Percentiles rank a stretch among this genome's conserved stretches.
Evolutionary conservation across 2,329 filamentous ascomycete genomes (phyloP).

Genomic region (Cordyceps tenuipes): DNA sequence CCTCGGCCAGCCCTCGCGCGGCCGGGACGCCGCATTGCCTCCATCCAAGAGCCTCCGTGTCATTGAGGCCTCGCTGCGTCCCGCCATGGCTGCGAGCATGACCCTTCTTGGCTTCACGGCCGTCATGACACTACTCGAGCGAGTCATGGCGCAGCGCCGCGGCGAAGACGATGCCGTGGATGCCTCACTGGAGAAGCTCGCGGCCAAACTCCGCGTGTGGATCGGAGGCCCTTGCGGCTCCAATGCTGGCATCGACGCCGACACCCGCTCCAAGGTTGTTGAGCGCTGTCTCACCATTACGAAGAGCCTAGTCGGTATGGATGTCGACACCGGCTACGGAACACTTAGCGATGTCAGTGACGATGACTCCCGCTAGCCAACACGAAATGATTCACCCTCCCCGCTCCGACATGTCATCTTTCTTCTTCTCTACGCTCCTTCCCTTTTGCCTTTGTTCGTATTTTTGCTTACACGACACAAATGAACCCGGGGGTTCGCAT

Average conservation of each 20-base stretch:
- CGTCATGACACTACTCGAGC: conserved; percentile 49
- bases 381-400: not conserved
- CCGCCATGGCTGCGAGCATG: conserved; percentile 33
- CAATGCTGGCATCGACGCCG: conserved; percentile 40
- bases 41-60: conserved; percentile 37
- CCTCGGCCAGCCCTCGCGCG: conserved; percentile 48
- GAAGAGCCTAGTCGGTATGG: conserved; percentile 51
- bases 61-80: conserved; percentile 41
- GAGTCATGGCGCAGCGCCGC: conserved; percentile 38
- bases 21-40: conserved; percentile 23
- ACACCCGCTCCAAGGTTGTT: conserved; percentile 46
- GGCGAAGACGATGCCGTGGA: conserved; percentile 37
- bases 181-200: conserved; percentile 45
- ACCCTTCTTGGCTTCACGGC: conserved; percentile 53
- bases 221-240: conserved; percentile 45
- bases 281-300: conserved; percentile 42
- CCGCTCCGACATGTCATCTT: not conserved
- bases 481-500: not conserved
- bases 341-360: conserved; percentile 46
- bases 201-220: conserved; percentile 52
- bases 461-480: not conserved
- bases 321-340: conserved; percentile 51
- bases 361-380: conserved; percentile 8
- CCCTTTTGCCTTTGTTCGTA: not conserved
- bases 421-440: not conserved